Percentiles rank a stretch among this genome's conserved stretches.
Conservation (phyloP, 1,139 yeast genomes). For the Tardiomyces depauwii region DNA sequence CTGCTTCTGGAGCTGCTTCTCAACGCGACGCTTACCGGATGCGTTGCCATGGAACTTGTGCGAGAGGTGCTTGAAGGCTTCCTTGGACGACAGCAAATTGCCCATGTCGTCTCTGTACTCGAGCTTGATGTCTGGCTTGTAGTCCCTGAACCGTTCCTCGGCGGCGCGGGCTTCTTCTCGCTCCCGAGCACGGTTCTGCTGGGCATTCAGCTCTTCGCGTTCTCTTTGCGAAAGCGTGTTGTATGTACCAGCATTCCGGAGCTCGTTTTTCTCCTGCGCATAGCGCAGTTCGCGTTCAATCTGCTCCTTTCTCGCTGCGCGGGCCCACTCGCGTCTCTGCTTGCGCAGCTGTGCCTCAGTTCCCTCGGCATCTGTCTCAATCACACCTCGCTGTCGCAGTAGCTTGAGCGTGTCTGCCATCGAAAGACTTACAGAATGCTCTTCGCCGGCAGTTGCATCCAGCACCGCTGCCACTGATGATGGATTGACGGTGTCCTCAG, state of each 20-base stretch:
- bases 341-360: slow-evolving; percentile 13
- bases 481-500: slow-evolving; percentile 1
- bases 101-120: slow-evolving; percentile 66
- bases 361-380: slow-evolving; percentile 19
- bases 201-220: slow-evolving; percentile 26
- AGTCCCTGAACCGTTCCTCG: slow-evolving; percentile 29
- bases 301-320: slow-evolving; percentile 9
- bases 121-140: slow-evolving; percentile 54
- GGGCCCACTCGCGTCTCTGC: slow-evolving; percentile 19
- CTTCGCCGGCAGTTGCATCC: slow-evolving; percentile 10
- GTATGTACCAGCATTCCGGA: slow-evolving; percentile 17
- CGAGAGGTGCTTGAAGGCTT: slow-evolving; percentile 75
- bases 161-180: slow-evolving; percentile 20
- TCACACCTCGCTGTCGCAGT: slow-evolving; percentile 36
- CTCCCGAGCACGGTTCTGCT: slow-evolving; percentile 27
- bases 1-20: slow-evolving; percentile 26
- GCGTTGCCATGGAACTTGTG: slow-evolving; percentile 76
- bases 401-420: slow-evolving; percentile 48
- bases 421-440: slow-evolving; percentile 36
- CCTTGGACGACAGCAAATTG: slow-evolving; percentile 49
- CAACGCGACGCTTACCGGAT: slow-evolving; percentile 34
- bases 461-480: slow-evolving; percentile 6
- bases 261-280: slow-evolving; percentile 14
- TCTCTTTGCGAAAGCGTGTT: slow-evolving; percentile 23
- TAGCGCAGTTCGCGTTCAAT: slow-evolving; percentile 5